Base-by-base conservation (phyloP, 345 rosid species). In the Euphorbia peplus region DNA sequence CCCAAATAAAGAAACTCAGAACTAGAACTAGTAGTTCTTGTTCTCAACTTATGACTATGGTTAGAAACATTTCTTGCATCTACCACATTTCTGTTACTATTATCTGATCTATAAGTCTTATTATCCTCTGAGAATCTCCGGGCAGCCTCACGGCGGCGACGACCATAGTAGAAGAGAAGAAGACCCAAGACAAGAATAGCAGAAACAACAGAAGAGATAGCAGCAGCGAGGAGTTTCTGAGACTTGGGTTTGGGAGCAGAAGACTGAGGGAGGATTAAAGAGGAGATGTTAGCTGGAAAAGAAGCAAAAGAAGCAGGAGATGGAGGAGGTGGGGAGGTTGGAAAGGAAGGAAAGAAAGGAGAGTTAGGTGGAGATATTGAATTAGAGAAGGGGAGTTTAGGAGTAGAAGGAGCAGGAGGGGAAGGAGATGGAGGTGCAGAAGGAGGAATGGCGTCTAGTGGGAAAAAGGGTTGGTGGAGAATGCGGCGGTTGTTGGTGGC, bases 1-100 rank as follows among this genome's bases (percentile, higher is more conserved):
- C 96, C 97, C 75, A 90, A 65, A 60, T 93, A 93, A 3, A 93
- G 93, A 74, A 95, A 92, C 79, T 95, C 98, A 0, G 99, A 88
- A 82, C 95, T 79, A 0, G 81, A 59, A 1, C 89, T 78, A 53
- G 70, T 73, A 8, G 83, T 64, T 12, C 86, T 72, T 6, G 83
- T 66, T 10, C 86, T 72, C 5, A 75, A 82, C 74, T 88, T 88
- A 42, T 74, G 74, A 54, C 64, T 51, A 48, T 72, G 74, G 50
- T 57, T 51, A 52, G 42, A 28, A 26, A 46, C 59, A 13, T 60
- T 25, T 9, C 29, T 60, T 1, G 63, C n/a, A 9, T 60, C 77
- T 21, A 69, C 74, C 25, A 69, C 74, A 62, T 65, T 76, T 19
- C 67, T 56, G 74, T 32, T 66, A 21, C 60, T 32, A 56, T 39